phyloP scores from a whole-genome alignment of 176 grass and related monocot genomes.

The Oryza rufipogon region DNA sequence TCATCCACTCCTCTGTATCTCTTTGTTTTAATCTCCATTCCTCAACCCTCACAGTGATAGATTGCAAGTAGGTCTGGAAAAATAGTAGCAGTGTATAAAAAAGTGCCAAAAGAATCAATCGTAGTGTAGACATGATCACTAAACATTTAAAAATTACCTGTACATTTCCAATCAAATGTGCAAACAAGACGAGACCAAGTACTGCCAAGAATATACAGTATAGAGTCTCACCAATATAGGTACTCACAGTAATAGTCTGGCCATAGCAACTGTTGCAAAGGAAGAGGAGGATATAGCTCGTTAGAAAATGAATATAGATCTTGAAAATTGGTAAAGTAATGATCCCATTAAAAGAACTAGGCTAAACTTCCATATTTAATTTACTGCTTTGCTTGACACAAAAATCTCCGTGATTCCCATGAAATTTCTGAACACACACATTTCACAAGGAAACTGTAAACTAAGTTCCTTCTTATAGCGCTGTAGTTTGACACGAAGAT shows the following conservation, averaged over 20 bases:
- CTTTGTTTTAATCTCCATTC: slow-evolving; percentile 97
- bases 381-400: not conserved
- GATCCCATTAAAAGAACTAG: slow-evolving; percentile 10
- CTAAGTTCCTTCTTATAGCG: not conserved
- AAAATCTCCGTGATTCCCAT: not conserved
- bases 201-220: slow-evolving; percentile 93
- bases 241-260: slow-evolving; percentile 85
- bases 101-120: not conserved
- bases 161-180: slow-evolving; percentile 98
- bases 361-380: slow-evolving; percentile 8
- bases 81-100: not conserved
- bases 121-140: not conserved
- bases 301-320: slow-evolving; percentile 26
- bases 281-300: not conserved
- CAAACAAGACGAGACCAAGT: slow-evolving; percentile 90
- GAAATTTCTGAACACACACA: slow-evolving; percentile 8
- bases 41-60: slow-evolving; percentile 86
- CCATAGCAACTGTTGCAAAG: slow-evolving; percentile 79
- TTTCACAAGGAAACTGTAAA: slow-evolving; percentile 15
- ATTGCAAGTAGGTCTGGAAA: slow-evolving; percentile 92
- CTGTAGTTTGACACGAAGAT: slow-evolving; percentile 1
- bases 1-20: slow-evolving; percentile 99
- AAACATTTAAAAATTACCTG: slow-evolving; percentile 62
- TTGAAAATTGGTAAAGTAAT: slow-evolving; percentile 16
- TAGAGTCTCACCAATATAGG: slow-evolving; percentile 90